Evolutionary conservation across 495 filamentous ascomycete species (phyloP).

Genomic region (Penicillium lagena): DNA sequence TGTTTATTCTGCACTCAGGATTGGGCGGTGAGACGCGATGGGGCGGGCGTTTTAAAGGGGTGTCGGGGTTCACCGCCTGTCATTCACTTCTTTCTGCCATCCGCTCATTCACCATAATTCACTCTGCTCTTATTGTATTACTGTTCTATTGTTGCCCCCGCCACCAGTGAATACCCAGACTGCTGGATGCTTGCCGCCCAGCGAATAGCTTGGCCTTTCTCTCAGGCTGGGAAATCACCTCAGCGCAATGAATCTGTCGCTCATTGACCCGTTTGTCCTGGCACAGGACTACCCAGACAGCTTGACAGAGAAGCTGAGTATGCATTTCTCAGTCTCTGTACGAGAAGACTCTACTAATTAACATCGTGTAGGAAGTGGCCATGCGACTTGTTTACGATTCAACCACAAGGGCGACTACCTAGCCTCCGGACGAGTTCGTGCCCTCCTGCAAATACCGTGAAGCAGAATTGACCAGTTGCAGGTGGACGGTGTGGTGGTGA

Average conservation of each 20-base stretch:
- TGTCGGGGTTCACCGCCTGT: slow-evolving; percentile 4
- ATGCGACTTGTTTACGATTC: slow-evolving; percentile 73
- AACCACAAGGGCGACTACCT: slow-evolving; percentile 90
- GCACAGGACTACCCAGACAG: slow-evolving; percentile 93
- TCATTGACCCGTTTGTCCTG: slow-evolving; percentile 76
- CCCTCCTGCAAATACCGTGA: background rate
- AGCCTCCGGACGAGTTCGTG: slow-evolving; percentile 74
- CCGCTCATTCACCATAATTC: no score
- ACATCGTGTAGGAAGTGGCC: slow-evolving; percentile 46
- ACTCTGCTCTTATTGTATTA: no score
- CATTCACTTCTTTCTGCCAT: background rate
- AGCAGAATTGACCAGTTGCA: slow-evolving; percentile 16
- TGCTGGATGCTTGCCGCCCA: slow-evolving; percentile 25
- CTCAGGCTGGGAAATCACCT: slow-evolving; percentile 16
- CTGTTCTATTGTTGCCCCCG: no score
- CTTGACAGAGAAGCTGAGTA: slow-evolving; percentile 77
- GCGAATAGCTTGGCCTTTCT: slow-evolving; percentile 20
- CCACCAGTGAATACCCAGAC: background rate
- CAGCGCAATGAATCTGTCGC: slow-evolving; percentile 65
- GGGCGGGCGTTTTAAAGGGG: slow-evolving; percentile 1
- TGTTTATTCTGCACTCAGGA: slow-evolving; percentile 1
- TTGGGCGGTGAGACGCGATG: background rate
- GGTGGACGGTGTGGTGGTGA: slow-evolving; percentile 85
- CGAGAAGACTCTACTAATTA: slow-evolving; percentile 3
- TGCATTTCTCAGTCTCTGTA: slow-evolving; percentile 5